Conservation (phyloP, 2,329 filamentous ascomycete genomes). For the Stagonosporopsis vannaccii region DNA sequence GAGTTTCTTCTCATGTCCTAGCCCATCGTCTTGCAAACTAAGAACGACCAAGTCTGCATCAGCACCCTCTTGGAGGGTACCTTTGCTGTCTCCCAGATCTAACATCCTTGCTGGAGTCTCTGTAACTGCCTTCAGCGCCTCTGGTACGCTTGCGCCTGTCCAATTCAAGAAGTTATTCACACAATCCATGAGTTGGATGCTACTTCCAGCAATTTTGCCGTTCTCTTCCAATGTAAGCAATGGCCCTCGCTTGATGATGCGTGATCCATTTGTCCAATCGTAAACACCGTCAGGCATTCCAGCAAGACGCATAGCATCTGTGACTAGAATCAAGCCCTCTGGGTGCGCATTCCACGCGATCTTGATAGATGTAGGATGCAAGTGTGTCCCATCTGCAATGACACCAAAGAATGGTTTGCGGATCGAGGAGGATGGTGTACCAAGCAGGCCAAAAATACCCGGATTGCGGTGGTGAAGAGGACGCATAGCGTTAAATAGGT, state of each 20-base stretch:
- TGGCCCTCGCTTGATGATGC: constrained; percentile 73
- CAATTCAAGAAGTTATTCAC: constrained; percentile 82
- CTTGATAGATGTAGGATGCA: constrained; percentile 87
- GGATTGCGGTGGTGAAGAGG: constrained; percentile 91
- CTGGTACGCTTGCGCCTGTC: constrained; percentile 72
- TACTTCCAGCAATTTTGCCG: constrained; percentile 63
- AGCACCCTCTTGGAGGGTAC: constrained; percentile 56
- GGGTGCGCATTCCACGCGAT: constrained; percentile 89
- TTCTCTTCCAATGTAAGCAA: constrained; percentile 79
- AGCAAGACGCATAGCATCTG: constrained; percentile 88
- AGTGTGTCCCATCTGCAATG: constrained; percentile 88
- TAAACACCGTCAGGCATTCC: constrained; percentile 86
- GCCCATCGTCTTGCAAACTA: constrained; percentile 58
- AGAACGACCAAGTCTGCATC: constrained; percentile 70
- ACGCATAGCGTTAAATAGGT: constrained; percentile 93
- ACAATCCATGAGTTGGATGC: constrained; percentile 79
- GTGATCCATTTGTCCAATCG: constrained; percentile 79
- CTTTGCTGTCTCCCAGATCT: constrained; percentile 71
- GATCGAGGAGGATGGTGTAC: constrained; percentile 51
- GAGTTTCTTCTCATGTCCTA: constrained; percentile 60
- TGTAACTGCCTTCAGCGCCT: constrained; percentile 76
- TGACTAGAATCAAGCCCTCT: constrained; percentile 84
- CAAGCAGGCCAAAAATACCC: constrained; percentile 85
- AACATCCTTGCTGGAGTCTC: constrained; percentile 80
- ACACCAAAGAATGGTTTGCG: constrained; percentile 81